phyloP scores from a whole-genome alignment of 306 rosid species.

The Casuarina cunninghamiana region DNA sequence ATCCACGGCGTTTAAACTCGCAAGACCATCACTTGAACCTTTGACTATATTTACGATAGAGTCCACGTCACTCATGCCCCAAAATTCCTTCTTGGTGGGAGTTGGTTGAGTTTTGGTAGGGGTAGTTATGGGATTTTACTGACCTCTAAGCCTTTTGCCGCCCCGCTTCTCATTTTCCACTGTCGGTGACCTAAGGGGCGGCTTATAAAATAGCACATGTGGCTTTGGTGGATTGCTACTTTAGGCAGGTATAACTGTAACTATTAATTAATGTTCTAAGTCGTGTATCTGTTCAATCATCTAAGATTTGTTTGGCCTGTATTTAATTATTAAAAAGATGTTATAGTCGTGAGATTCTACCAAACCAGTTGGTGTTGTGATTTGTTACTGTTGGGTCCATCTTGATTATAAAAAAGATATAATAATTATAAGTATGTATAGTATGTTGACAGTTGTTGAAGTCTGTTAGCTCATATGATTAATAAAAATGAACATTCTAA shows the following conservation, averaged over 20 bases:
- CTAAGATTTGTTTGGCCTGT: no score
- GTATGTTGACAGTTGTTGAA: no score
- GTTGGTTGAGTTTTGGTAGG: constrained; percentile 5
- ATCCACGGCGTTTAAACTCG: constrained; percentile 30
- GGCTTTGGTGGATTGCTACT: neutral
- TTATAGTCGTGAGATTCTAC: no score
- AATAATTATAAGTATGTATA: no score
- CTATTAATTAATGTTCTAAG: no score
- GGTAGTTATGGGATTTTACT: constrained; percentile 2
- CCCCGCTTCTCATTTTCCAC: neutral
- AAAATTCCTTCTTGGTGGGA: constrained; percentile 1
- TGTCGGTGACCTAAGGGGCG: neutral
- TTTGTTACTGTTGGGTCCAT: no score
- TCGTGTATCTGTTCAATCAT: no score
- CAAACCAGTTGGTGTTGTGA: no score
- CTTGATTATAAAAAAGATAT: no score
- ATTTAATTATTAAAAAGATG: no score
- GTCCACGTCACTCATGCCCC: neutral
- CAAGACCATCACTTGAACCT: neutral
- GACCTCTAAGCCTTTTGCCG: neutral
- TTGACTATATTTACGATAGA: neutral
- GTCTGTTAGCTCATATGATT: no score
- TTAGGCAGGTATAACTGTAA: neutral
- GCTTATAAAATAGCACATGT: neutral
- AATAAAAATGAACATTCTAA: no score